Evolutionary conservation across 495 filamentous ascomycete species (phyloP), one percentile per base, ranked within the genome.

Genomic region (Hypoxylon crocopeplum): DNA sequence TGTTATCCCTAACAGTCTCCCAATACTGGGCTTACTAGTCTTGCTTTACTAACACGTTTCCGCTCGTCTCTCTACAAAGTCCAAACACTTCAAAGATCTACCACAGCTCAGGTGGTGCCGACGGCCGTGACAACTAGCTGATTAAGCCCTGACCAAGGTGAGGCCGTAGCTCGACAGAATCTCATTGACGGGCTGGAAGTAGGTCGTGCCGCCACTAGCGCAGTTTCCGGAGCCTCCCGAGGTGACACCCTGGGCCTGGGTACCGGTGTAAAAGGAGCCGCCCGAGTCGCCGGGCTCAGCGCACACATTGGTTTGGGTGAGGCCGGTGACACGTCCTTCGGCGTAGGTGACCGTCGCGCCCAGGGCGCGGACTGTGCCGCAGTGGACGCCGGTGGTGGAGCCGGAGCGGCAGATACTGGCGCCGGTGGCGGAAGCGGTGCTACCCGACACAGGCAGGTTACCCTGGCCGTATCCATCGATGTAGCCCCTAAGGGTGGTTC

Each of bases 151-250:
- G 42, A 62, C 53, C 63, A 67, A 48, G 17, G 63, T 62, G 25
- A 67, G 63, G 39, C 63, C 59, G 59, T 67, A 67, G 58, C 58
- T 67, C 45, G 52, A 59, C n/a, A 67, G 59, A 37, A 67, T 67
- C 58, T 67, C 63, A 42, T 67, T 67, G 44, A 67, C 63, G 46
- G 63, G 63, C 59, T 67, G 63, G 63, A 67, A 67, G 63, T 62
- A 67, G 48, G 63, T 67, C 0, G 22, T 63, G 33, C 63, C 63
- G 53, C 63, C 63, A 20, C 5, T 5, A 11, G 58, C 50, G 63
- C 63, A 67, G 59, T 67, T 53, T 34, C 63, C 63, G 27, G 53
- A 62, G 50, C 63, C 63, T 63, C 63, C 63, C 29, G 63, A 67
- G 63, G 63, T 67, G 36, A 67, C 63, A 17, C 63, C 63, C 54